Evolutionary conservation across 352 stramenopile species (phyloP).

Genomic region (Pythium brachiatum): DNA sequence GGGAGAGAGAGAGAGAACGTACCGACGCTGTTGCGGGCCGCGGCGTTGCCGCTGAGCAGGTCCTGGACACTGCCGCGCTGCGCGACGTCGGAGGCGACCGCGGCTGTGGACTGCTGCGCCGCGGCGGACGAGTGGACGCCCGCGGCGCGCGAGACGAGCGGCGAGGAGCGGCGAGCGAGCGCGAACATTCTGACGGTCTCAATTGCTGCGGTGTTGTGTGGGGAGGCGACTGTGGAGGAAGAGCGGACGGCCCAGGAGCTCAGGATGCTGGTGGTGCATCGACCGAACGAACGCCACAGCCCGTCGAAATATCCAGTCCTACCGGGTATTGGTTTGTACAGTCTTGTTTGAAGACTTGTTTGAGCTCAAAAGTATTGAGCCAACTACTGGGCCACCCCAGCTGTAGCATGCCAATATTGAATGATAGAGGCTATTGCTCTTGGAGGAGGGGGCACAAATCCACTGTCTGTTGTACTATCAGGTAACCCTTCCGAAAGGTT

Average conservation of each 20-base stretch:
- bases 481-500: not conserved
- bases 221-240: not conserved
- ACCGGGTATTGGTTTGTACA: not conserved
- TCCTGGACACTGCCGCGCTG: constrained; percentile 72
- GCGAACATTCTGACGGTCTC: constrained; percentile 26
- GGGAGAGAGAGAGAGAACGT: constrained; percentile 20
- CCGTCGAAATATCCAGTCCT: not conserved
- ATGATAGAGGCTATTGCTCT: not conserved
- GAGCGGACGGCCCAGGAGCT: constrained; percentile 15
- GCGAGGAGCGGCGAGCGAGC: constrained; percentile 18
- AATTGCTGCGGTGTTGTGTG: not conserved
- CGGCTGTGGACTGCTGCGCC: constrained; percentile 21
- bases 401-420: not conserved
- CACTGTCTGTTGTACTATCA: too few species aligned
- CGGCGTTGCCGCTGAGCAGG: constrained; percentile 60
- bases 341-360: not conserved
- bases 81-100: constrained; percentile 31
- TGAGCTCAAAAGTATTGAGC: too few species aligned
- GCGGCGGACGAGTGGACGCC: constrained; percentile 28
- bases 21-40: constrained; percentile 78
- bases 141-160: constrained; percentile 12
- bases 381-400: not conserved
- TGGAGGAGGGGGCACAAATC: not conserved
- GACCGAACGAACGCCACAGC: not conserved
- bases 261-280: constrained; percentile 6